Conservation (phyloP, 2,329 filamentous ascomycete genomes). For the Colletotrichum incanum region DNA sequence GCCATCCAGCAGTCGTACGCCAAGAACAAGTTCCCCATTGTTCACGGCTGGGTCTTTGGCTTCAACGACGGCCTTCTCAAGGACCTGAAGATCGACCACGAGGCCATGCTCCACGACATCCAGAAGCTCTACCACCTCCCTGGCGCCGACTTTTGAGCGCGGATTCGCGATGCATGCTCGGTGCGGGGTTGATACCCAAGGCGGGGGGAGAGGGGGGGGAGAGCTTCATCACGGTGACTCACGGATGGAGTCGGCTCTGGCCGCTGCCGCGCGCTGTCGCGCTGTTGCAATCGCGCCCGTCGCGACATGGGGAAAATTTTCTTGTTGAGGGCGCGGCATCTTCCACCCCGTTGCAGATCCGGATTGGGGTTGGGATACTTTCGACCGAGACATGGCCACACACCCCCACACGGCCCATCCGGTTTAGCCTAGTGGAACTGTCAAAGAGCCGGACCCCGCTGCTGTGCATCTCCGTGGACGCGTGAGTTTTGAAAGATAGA, state of each 20-base stretch:
- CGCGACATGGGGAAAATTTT: constrained; percentile 35
- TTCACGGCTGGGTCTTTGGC: constrained; percentile 83
- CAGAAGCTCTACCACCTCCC: constrained; percentile 77
- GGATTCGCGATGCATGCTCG: neutral
- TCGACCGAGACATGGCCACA: constrained; percentile 32
- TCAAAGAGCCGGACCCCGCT: constrained; percentile 29
- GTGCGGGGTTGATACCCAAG: constrained; percentile 6
- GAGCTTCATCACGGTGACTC: constrained; percentile 17
- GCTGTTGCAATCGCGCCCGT: neutral
- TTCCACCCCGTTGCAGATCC: constrained; percentile 30
- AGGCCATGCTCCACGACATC: constrained; percentile 70
- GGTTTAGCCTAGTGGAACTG: constrained; percentile 29
- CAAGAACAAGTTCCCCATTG: constrained; percentile 76
- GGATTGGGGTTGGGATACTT: constrained; percentile 35
- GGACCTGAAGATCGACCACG: constrained; percentile 75
- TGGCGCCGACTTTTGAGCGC: constrained; percentile 45
- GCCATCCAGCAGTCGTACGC: constrained; percentile 81
- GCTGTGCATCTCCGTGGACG: constrained; percentile 31
- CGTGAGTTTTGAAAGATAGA: neutral
- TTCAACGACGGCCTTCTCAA: constrained; percentile 78
- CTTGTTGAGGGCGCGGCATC: constrained; percentile 36
- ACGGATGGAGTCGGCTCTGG: constrained; percentile 14
- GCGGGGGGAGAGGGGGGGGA: neutral
- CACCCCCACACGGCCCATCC: constrained; percentile 25
- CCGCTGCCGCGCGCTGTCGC: neutral